Base-by-base conservation (phyloP, 164 flowering plant genomes). In the Tetrastigma voinierianum region DNA sequence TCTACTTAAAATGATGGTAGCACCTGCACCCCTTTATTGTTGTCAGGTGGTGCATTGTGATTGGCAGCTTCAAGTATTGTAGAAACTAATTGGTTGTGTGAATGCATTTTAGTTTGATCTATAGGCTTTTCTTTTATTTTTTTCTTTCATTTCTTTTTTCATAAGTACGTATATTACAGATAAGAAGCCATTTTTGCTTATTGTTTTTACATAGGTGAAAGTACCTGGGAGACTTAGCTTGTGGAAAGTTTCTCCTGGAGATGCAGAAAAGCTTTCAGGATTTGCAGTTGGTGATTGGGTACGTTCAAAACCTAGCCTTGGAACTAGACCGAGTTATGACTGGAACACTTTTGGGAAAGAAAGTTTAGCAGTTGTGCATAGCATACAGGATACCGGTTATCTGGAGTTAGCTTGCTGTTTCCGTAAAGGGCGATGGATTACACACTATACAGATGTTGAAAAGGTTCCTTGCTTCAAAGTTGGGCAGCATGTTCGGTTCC, bases 231-330 rank as follows among this genome's bases (percentile, higher is more conserved):
- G 97, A 68, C 77, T 56, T n/a, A 77, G 77, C 72, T 74, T 90
- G 57, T 95, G 99, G 99, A 92, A 83, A 82, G 90, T 95, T 76
- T 81, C 97, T 65, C 99, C 99, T 58, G 97, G 99, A 66, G 99
- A 95, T 82, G 93, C 94, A 59, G 99, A 90, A 72, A 67, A 83
- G 32, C 94, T 92, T 57, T 79, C 97, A 32, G 97, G 96, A 17
- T 86, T 95, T 84, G 93, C 90, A 78, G 97, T 95, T 69, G 99
- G 99, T 70, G 97, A 95, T 68, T 95, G 99, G 99, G 99, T 95
- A 14, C 93, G 96, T 46, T 82, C 89, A 65, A 95, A 89, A 59
- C 90, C 93, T 46, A 87, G 79, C 69, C 70, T 83, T 43, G 97
- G 97, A n/a, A 79, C 80, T 51, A 84, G 98, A 69, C 90, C 95